Base-by-base conservation (phyloP, 1,284 basidiomycete species). In the Naganishia liquefaciens region DNA sequence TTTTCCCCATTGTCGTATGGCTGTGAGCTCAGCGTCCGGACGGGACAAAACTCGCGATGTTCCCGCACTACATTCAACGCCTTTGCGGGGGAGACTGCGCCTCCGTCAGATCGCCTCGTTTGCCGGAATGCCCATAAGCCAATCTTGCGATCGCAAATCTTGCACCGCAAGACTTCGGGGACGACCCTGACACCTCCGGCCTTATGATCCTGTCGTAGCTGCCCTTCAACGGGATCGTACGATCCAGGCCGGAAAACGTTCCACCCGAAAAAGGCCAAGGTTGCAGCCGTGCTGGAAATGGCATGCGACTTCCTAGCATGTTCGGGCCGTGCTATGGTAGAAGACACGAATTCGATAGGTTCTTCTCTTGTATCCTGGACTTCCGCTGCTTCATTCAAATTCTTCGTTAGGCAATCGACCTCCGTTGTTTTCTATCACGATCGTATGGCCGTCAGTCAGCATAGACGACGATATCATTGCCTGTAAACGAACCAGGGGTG, bases 181-280 rank as follows among this genome's bases (percentile, higher is more conserved):
- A 60, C 57, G 6, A 42, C 33, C 7, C 9, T 3, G 10, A 3
- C 33, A n/a, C 7, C 7, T 2, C 3, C 27, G 37, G 21, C 10
- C 17, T 17, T 21, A 13, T 33, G 15, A n/a, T n/a, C n/a, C n/a
- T 2, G 19, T 37, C 2, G 43, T 5, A n/a, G 28, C 9, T 50
- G 21, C 10, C 42, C 46, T 21, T 53, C 30, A 13, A 39, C 17
- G 5, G 33, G 4, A 39, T 53, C 51, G 15, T 30, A 10, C 2
- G 19, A n/a, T n/a, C 51, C 30, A 19, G 46, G 33, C 11, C 57
- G 57, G 28, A 50, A 49, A 13, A 60, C 57, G 21, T 60, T 60
- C 57, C 57, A 60, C 2, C 57, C 57, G 33, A 60, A 60, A 39
- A 60, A 60, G 13, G 46, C 57, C 57, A 60, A 40, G 17, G n/a